Base-by-base conservation (phyloP, 2,329 filamentous ascomycete species). In the Exophiala viscosa region DNA sequence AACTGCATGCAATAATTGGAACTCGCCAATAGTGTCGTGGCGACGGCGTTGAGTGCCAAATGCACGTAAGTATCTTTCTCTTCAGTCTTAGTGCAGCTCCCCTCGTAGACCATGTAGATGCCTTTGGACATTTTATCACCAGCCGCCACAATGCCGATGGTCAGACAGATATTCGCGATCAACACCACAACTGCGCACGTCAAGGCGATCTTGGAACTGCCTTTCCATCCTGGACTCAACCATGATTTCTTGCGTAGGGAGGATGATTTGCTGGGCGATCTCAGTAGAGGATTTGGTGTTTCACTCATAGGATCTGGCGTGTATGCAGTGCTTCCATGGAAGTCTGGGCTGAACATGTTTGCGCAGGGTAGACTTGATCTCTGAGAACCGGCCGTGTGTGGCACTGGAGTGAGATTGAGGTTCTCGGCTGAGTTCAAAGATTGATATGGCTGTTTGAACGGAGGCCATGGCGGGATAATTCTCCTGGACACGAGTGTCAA, bases 1-100 rank as follows among this genome's bases (percentile, higher is more conserved):
- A 73, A 68, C 54, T 82, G 79, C 74, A 80, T 79, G 50, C 69
- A 73, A 53, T 76, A 79, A 59, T 78, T 79, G 35, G 72, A 75
- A 3, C 74, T 74, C 1, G 70, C 68, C 0, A 80, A 67, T 13
- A 79, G 52, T 1, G 70, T 49, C 0, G 75, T 77, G 28, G 71
- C 70, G 31, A 78, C 63, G 1, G 69, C 50, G 63, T 81, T 81
- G 60, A 81, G 73, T 2, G 71, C 50, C 20, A 80, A 59, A 62
- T 80, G 76, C 0, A 76, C 48, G 10, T 60, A 55, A 32, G 40
- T 60, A 43, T 62, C 60, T 34, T 51, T 56, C 8, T 2, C 50
- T 42, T 60, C 55, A 17, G 49, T 56, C 31, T 33, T 32, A 9
- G 32, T 33, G 42, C 60, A 62, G 45, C 50, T 48, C n/a, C 60